phyloP scores from a whole-genome alignment of 2,329 filamentous ascomycete species.

The Pestalotiopsis sp. region DNA sequence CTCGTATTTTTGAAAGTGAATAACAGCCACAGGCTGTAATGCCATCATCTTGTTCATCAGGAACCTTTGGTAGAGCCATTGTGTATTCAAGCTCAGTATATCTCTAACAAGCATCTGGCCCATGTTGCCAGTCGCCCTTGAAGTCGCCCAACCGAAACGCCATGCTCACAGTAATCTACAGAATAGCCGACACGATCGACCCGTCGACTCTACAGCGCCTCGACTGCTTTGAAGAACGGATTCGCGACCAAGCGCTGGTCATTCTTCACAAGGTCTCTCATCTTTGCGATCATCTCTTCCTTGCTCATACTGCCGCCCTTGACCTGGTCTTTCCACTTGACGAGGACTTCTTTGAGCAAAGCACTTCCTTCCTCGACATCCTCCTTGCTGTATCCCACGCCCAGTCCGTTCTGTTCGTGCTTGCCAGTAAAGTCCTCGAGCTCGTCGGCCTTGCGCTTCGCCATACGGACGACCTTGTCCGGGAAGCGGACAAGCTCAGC shows the following conservation, averaged over 20 bases:
- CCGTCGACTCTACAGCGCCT: constrained; percentile 45
- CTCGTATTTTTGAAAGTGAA: no score
- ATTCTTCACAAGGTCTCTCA: constrained; percentile 77
- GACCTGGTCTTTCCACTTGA: constrained; percentile 82
- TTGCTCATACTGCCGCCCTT: constrained; percentile 61
- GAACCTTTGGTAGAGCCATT: not conserved
- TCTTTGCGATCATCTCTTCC: constrained; percentile 75
- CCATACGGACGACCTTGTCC: constrained; percentile 97
- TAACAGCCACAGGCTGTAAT: no score
- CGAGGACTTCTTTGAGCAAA: constrained; percentile 79
- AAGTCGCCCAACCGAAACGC: not conserved
- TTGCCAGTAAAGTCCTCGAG: constrained; percentile 91
- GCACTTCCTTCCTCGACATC: constrained; percentile 89
- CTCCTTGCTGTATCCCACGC: constrained; percentile 70
- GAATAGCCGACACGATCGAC: not conserved
- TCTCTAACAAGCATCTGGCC: not conserved
- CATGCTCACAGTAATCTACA: not conserved
- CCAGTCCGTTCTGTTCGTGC: constrained; percentile 58
- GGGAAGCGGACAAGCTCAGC: constrained; percentile 96
- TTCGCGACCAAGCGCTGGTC: constrained; percentile 68
- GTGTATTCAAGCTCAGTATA: not conserved
- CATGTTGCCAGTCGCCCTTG: not conserved
- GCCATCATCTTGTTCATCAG: not conserved
- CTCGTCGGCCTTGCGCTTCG: constrained; percentile 98
- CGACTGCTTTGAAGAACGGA: constrained; percentile 71